These are phyloP conservation scores for Lipomyces starkeyi DNA, from an alignment of 805 yeast species.

Conservation along the genomic window DNA sequence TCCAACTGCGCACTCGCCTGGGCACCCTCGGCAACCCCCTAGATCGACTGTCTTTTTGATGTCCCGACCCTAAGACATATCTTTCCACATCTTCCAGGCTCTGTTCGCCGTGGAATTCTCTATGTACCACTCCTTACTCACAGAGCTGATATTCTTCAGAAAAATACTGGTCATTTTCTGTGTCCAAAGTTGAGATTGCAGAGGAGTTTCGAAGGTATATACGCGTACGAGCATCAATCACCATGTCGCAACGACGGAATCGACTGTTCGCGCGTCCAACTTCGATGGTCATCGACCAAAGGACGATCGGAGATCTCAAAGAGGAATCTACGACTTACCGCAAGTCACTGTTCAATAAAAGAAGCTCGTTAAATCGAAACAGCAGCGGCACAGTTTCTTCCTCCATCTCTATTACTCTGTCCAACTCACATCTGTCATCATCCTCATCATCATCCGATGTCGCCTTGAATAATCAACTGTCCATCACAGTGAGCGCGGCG, in stretches of 20 bases:
- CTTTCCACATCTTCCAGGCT: too few relatives aligned
- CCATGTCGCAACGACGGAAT: conserved; percentile 23
- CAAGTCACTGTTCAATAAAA: not conserved
- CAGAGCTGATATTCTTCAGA: too few relatives aligned
- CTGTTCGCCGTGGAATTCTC: too few relatives aligned
- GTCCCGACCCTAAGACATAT: too few relatives aligned
- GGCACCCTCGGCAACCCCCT: not conserved
- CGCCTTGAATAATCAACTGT: not conserved
- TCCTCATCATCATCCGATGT: not conserved
- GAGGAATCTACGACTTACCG: conserved; percentile 5
- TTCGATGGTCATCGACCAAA: conserved; percentile 26
- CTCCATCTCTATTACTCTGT: not conserved
- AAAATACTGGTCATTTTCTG: too few relatives aligned
- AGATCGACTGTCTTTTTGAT: too few relatives aligned
- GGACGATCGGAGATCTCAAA: conserved; percentile 3
- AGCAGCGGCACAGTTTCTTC: conserved; percentile 3
- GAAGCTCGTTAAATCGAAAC: not conserved
- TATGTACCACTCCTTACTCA: too few relatives aligned
- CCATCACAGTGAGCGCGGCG: not conserved
- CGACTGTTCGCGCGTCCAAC: conserved; percentile 27
- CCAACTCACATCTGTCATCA: not conserved
- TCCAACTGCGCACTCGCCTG: not conserved
- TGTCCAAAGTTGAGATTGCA: not conserved
- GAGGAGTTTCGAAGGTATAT: not conserved
- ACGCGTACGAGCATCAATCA: conserved; percentile 2